A percentile compares a stretch with the other conserved stretches of the same genome.
phyloP scores from a whole-genome alignment of 352 stramenopile species.

The Globisporangium canariense region DNA sequence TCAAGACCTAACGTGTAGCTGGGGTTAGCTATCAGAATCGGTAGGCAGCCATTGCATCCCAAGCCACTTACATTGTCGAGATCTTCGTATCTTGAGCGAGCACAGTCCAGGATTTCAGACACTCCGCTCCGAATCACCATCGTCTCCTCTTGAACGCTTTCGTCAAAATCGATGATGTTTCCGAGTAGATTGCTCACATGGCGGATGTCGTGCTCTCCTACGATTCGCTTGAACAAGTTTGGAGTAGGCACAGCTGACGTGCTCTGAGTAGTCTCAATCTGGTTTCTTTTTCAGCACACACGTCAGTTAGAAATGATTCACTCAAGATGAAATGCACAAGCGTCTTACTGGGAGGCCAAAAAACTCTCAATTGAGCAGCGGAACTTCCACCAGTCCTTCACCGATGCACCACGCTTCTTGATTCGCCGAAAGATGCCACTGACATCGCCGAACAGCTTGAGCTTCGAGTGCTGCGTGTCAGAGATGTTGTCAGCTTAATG shows the following conservation, averaged over 20 bases:
- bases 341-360: constrained; percentile 48
- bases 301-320: constrained; percentile 4
- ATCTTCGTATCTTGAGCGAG: constrained; percentile 68
- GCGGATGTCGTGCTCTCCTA: constrained; percentile 38
- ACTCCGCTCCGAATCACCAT: constrained; percentile 72
- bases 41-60: no score
- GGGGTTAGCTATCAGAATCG: not conserved
- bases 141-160: constrained; percentile 53
- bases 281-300: constrained; percentile 16
- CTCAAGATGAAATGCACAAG: not conserved
- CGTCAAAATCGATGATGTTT: constrained; percentile 84
- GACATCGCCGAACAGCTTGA: constrained; percentile 68
- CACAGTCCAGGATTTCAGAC: constrained; percentile 66
- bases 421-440: constrained; percentile 59
- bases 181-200: constrained; percentile 76
- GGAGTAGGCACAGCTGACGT: constrained; percentile 16
- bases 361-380: constrained; percentile 58
- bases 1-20: constrained; percentile 49
- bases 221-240: constrained; percentile 28
- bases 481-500: constrained; percentile 7
- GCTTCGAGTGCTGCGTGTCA: constrained; percentile 38
- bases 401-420: constrained; percentile 57
- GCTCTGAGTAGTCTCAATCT: constrained; percentile 22
- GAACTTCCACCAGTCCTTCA: constrained; percentile 66
- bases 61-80: constrained; percentile 66